These are phyloP conservation scores for Hsuehochloa calcarea DNA, from an alignment of 176 grass and related monocot genomes.

Conservation along the genomic window DNA sequence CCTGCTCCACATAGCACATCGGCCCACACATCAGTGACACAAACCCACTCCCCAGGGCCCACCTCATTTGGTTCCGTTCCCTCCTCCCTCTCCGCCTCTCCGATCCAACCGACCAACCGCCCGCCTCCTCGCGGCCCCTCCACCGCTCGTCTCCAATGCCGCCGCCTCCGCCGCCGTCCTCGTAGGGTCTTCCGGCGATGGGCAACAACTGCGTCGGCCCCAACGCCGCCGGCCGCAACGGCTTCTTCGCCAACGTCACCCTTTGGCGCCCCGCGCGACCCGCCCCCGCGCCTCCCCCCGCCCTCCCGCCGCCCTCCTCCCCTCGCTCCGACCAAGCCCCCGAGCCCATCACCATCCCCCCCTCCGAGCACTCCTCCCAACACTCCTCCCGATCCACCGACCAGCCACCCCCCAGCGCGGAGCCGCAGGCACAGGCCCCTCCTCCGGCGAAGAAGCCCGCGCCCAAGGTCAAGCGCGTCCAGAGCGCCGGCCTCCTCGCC, in stretches of 20 bases:
- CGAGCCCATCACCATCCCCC: constrained; percentile 54
- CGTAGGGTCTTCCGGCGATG: constrained; percentile 54
- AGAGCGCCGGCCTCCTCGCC: constrained; percentile 65
- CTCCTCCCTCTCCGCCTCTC: constrained; percentile 21
- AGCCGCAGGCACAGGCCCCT: constrained; percentile 5
- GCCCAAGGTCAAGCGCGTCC: constrained; percentile 61
- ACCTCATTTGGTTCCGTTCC: constrained; percentile 8
- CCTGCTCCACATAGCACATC: not conserved
- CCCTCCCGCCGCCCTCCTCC: constrained; percentile 36
- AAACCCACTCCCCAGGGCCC: not conserved
- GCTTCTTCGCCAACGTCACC: constrained; percentile 54
- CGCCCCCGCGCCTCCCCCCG: constrained; percentile 17
- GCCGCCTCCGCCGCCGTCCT: constrained; percentile 29
- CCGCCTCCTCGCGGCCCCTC: constrained; percentile 34
- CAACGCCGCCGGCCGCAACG: constrained; percentile 42
- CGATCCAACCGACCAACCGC: constrained; percentile 42
- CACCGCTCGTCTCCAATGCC: constrained; percentile 54
- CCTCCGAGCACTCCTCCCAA: constrained; percentile 23
- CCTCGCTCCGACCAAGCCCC: constrained; percentile 48
- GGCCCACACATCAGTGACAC: constrained; percentile 19
- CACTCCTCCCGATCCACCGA: constrained; percentile 28
- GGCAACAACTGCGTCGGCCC: constrained; percentile 64
- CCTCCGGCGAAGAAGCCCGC: constrained; percentile 36
- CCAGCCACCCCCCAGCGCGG: not conserved
- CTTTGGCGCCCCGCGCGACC: constrained; percentile 45